Percentiles rank a stretch among this genome's conserved stretches.
Evolutionary conservation across 129 eudicot species (phyloP).

Genomic region (Apium graveolens): DNA sequence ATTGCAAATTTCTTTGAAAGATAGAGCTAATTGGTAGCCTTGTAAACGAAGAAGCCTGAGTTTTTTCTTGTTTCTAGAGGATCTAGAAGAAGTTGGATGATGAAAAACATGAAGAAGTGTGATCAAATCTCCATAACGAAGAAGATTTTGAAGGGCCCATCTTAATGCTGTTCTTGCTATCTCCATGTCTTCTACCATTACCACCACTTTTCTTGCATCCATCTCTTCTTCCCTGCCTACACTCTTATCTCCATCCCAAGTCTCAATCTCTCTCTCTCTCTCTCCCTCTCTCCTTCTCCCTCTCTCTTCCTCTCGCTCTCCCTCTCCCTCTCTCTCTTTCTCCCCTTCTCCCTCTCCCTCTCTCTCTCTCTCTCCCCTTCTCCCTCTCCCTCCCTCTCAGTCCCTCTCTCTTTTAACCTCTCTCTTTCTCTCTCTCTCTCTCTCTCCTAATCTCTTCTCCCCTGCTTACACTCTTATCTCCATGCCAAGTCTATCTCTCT

Average conservation of each 20-base stretch:
- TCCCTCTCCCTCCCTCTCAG: background rate
- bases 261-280: background rate
- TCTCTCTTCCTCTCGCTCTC: too few relatives aligned
- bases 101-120: slow-evolving; percentile 74
- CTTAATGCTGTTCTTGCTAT: slow-evolving; percentile 61
- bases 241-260: background rate
- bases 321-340: too few relatives aligned
- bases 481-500: background rate
- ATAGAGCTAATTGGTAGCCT: slow-evolving; percentile 83
- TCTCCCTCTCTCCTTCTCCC: too few relatives aligned
- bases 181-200: slow-evolving; percentile 77
- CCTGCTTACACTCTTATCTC: background rate
- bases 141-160: slow-evolving; percentile 78
- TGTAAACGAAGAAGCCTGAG: slow-evolving; percentile 52
- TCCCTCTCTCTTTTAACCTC: too few relatives aligned
- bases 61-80: slow-evolving; percentile 58
- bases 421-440: slow-evolving; percentile 26
- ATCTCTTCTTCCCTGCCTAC: slow-evolving; percentile 21
- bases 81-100: slow-evolving; percentile 15
- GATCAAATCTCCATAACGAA: slow-evolving; percentile 63
- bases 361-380: too few relatives aligned
- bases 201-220: slow-evolving; percentile 67
- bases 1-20: slow-evolving; percentile 66
- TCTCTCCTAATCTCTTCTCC: slow-evolving; percentile 45
- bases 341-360: too few relatives aligned